Base-by-base conservation (phyloP, 192 early-diverging fungal genomes). In the Phlyctochytrium arcticum region DNA sequence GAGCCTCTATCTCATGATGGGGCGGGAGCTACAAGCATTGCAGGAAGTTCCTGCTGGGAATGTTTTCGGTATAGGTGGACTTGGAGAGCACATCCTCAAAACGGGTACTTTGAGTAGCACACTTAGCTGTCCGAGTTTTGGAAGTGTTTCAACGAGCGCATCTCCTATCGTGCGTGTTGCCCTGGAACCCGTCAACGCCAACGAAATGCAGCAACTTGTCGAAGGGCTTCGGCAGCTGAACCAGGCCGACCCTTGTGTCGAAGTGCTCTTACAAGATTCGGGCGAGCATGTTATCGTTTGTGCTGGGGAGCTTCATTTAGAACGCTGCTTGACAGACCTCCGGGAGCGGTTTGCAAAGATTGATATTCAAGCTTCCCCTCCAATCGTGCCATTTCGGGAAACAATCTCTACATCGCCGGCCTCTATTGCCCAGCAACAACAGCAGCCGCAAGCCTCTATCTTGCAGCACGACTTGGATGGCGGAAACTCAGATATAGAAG, bases 341-440 rank as follows among this genome's bases (percentile, higher is more conserved):
- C 79, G 87, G 60, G 97, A 98, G 70, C 78, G 92, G 6, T 99
- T 93, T 78, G 97, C 96, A 3, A 87, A 87, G 69, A 92, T 92
- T 56, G 90, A 93, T 39, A 94, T 99, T 60, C 89, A 94, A 63
- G 92, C 90, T 15, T 96, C 94, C 6, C 85, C 87, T 55, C 96
- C 98, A 0, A 91, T 99, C 69, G 96, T 99, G 2, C 95, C 96
- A 33, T 99, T 95, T 77, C 86, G 94, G 48, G 98, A 99, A 75
- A 93, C 92, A 1, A 89, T 98, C 30, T 87, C 88, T 15, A 57
- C 33, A 8, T 36, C 27, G 9, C 78, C 78, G 6, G 72, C 77
- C 26, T 24, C n/a, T n/a, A n/a, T n/a, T n/a, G n/a, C n/a, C n/a
- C n/a, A n/a, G n/a, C n/a, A n/a, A n/a, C n/a, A n/a, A n/a, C n/a